These are phyloP conservation scores for Fusarium penzigii DNA, from an alignment of 2,329 filamentous ascomycete genomes.

Conservation along the genomic window DNA sequence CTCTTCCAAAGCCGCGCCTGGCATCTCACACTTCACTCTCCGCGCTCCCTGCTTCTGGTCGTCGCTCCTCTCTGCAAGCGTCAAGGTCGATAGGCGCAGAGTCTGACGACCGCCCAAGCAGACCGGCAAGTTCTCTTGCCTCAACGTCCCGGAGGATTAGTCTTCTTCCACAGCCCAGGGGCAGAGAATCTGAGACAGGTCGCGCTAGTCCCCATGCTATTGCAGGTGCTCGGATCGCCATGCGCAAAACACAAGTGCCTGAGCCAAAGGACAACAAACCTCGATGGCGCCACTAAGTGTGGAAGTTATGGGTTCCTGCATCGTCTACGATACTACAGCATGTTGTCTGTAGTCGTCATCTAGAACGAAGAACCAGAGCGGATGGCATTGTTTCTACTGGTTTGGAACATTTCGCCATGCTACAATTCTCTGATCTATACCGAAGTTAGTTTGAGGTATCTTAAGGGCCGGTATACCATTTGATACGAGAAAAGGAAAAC, in stretches of 20 bases:
- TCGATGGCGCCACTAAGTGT: conserved; percentile 46
- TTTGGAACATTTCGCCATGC: no score
- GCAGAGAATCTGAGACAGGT: conserved; percentile 40
- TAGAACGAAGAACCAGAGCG: no score
- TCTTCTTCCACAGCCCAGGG: conserved; percentile 52
- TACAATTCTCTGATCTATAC: no score
- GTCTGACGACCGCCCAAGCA: conserved; percentile 35
- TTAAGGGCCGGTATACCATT: no score
- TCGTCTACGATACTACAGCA: neutral
- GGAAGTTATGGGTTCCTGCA: neutral
- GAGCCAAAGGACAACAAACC: conserved; percentile 47
- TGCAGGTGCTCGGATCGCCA: conserved; percentile 43
- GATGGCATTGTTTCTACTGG: no score
- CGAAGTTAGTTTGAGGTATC: no score
- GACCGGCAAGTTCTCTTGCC: conserved; percentile 60
- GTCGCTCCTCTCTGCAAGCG: conserved; percentile 57
- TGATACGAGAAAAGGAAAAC: no score
- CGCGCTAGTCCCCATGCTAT: conserved; percentile 51
- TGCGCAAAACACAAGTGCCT: conserved; percentile 30
- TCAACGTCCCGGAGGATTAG: conserved; percentile 51
- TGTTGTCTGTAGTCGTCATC: neutral
- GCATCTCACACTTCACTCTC: conserved; percentile 46
- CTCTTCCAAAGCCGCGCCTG: conserved; percentile 46
- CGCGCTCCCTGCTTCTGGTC: conserved; percentile 38
- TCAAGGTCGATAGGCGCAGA: conserved; percentile 36